Evolutionary conservation across 2,329 filamentous ascomycete species (phyloP).

Genomic region (Rosellinia necatrix): DNA sequence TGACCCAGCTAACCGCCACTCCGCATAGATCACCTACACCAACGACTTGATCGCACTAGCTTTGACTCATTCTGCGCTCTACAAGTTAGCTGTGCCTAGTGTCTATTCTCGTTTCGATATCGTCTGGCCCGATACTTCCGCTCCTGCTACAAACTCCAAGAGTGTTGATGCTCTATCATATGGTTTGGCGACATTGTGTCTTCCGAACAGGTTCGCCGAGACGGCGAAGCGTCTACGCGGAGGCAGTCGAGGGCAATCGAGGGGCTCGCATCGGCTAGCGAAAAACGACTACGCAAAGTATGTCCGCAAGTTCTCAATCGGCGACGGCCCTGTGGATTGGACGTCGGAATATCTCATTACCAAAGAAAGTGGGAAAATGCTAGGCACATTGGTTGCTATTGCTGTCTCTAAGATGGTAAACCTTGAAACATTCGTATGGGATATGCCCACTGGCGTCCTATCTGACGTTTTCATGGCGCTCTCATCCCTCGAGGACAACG

Average conservation of each 20-base stretch:
- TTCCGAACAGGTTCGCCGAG: constrained; percentile 58
- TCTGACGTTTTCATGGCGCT: constrained; percentile 82
- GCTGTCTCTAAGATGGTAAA: constrained; percentile 82
- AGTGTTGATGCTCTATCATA: constrained; percentile 84
- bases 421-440: constrained; percentile 82
- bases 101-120: constrained; percentile 89
- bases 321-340: constrained; percentile 80
- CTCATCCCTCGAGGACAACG: constrained; percentile 68
- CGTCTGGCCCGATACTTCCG: constrained; percentile 78
- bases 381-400: constrained; percentile 80
- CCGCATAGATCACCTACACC: constrained; percentile 71
- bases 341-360: constrained; percentile 81
- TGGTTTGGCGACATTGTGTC: constrained; percentile 77
- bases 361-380: constrained; percentile 85
- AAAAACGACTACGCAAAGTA: constrained; percentile 76
- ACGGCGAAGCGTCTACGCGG: constrained; percentile 44
- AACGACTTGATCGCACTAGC: constrained; percentile 82
- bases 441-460: constrained; percentile 85
- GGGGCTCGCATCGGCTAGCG: constrained; percentile 36
- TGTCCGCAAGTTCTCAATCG: constrained; percentile 80
- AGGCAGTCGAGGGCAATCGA: constrained; percentile 25
- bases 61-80: constrained; percentile 76
- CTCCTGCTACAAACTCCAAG: constrained; percentile 66
- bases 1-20: constrained; percentile 20
- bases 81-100: constrained; percentile 74